Evolutionary conservation across 2,329 filamentous ascomycete genomes (phyloP), one percentile per base, ranked within the genome.

Genomic region (Arthrobotrys sphaeroides): DNA sequence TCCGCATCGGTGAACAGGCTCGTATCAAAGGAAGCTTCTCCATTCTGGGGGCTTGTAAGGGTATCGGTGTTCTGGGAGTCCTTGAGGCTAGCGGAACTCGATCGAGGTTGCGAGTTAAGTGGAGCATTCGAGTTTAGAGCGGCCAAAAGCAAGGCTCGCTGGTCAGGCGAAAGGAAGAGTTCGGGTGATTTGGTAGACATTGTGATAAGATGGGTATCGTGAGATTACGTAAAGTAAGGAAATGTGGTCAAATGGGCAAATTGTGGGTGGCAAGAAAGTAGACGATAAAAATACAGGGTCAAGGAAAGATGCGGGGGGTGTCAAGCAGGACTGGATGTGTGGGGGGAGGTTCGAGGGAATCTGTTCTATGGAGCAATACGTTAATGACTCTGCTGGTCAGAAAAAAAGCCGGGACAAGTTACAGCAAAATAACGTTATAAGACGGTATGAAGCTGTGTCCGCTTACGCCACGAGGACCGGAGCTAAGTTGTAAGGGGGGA

Each of bases 91-190:
- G 26, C 64, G 31, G 64, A 51, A 80, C 80, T 65, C 81, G 82
- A 45, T 80, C 81, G 75, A 81, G 79, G 12, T 84, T 82, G 77
- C 83, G 81, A 57, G 36, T 82, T 87, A 81, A 60, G 69, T 10
- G 79, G 77, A 12, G 78, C 68, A 76, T 93, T 92, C 78, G 91
- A 91, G 78, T 91, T 90, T 78, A 94, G 88, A 49, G 91, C 91
- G 73, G 90, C 90, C 77, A 91, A 89, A 47, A 94, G 86, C 73
- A 94, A 85, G 80, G 88, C 89, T 84, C 94, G 90, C 82, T 94
- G 91, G 80, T 91, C 77, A 89, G 89, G 74, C 90, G 92, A 78
- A 93, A 87, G 80, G 90, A 88, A 82, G 92, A 90, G 81, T 87
- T 87, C 70, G 18, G 72, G 72, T 38, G 72, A 75, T 28, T 75